These are phyloP conservation scores for Hymenoscyphus fraxineus DNA, from an alignment of 2,329 filamentous ascomycete species.

Conservation along the genomic window DNA sequence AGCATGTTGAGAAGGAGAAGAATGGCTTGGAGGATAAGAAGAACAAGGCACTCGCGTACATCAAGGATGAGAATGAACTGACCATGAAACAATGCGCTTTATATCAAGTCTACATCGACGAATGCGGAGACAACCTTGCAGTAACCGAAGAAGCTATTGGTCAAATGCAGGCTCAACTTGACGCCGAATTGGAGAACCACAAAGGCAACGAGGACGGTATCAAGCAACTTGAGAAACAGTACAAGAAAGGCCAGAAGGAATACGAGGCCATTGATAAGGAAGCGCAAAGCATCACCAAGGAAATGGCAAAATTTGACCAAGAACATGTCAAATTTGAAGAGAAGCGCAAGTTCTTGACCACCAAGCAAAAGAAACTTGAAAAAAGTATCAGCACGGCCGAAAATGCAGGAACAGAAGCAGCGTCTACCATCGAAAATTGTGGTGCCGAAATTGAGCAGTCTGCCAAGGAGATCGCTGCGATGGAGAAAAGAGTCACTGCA, in stretches of 20 bases:
- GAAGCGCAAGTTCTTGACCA: slow-evolving; percentile 87
- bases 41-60: slow-evolving; percentile 83
- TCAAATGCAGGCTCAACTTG: slow-evolving; percentile 85
- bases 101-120: slow-evolving; percentile 86
- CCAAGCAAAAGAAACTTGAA: slow-evolving; percentile 92
- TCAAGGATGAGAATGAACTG: slow-evolving; percentile 91
- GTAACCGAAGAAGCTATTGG: slow-evolving; percentile 85
- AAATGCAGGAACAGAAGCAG: slow-evolving; percentile 68
- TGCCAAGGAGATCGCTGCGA: slow-evolving; percentile 65
- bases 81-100: slow-evolving; percentile 83
- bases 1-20: slow-evolving; percentile 98
- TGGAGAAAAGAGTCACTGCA: slow-evolving; percentile 71
- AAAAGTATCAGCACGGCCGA: slow-evolving; percentile 79
- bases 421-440: slow-evolving; percentile 74
- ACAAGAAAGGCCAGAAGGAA: slow-evolving; percentile 77
- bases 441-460: slow-evolving; percentile 74
- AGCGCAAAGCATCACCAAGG: slow-evolving; percentile 73
- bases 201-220: slow-evolving; percentile 86
- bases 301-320: slow-evolving; percentile 90
- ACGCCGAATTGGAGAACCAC: slow-evolving; percentile 86
- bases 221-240: slow-evolving; percentile 81
- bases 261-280: slow-evolving; percentile 80
- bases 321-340: slow-evolving; percentile 97
- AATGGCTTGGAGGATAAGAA: slow-evolving; percentile 93
- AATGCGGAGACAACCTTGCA: slow-evolving; percentile 82